Evolutionary conservation across 2,329 filamentous ascomycete genomes (phyloP), one percentile per base, ranked within the genome.

Genomic region (Pseudogymnoascus sp.): DNA sequence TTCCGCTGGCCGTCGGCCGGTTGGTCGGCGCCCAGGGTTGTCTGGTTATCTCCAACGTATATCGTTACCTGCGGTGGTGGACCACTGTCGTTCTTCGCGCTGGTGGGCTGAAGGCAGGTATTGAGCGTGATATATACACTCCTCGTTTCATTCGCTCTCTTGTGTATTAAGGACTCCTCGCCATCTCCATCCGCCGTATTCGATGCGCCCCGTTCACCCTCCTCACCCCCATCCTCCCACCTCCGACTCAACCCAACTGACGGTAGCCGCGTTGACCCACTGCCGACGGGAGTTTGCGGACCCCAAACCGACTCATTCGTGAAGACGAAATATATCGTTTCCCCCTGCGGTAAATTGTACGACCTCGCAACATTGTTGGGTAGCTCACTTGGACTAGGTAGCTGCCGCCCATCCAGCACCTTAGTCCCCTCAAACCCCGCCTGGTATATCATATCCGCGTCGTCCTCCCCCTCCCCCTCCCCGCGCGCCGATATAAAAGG

Each of bases 61-160:
- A 97, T 77, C 11, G 83, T 83, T 61, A 97, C 82, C 70, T 96
- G 92, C 1, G 89, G 88, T 11, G 89, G 83, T 1, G 78, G 33
- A 10, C 42, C 60, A n/a, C 61, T 64, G 36, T 64, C 69, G 6
- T 64, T 68, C 8, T 68, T 67, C n/a, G 68, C 64, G 9, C 67
- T 64, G 15, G 60, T 66, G 11, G 93, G 95, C 70, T 96, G 91
- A 26, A 84, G 76, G 75, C 95, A 99, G 0, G 90, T 93, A 68
- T 92, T 97, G 47, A 92, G 86, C 1, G 92, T 92, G 62, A 99
- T 82, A 74, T 89, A 97, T 2, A 97, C 62, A 5, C 67, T 71
- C 44, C 69, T 66, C 15, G 66, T 65, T 26, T 35, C 64, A 26
- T 31, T 64, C 28, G 59, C 59, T 42, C 59, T 61, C 59, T 61